Evolutionary conservation across 306 rosid species (phyloP).

Genomic region (Citrullus mucosospermus): DNA sequence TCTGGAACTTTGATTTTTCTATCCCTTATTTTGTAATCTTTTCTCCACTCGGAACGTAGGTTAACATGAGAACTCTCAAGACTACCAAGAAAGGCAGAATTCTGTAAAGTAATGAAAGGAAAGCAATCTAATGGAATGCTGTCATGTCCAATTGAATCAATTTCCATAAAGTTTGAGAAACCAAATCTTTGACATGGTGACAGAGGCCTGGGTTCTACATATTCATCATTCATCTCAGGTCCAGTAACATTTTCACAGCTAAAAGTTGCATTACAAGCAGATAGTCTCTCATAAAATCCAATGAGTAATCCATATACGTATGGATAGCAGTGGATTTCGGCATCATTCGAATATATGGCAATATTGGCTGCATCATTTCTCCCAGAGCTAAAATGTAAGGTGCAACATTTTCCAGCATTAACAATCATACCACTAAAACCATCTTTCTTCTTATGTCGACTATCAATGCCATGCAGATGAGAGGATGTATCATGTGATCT

Average conservation of each 20-base stretch:
- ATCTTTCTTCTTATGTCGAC: constrained; percentile 24
- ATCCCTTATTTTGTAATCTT: constrained; percentile 38
- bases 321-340: constrained; percentile 78
- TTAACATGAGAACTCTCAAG: constrained; percentile 44
- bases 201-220: constrained; percentile 16
- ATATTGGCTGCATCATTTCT: constrained; percentile 23
- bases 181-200: constrained; percentile 60
- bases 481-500: constrained; percentile 20
- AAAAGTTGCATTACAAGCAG: constrained; percentile 22
- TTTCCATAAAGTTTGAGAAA: constrained; percentile 64
- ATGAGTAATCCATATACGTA: constrained; percentile 36
- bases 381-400: constrained; percentile 38
- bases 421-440: constrained; percentile 19
- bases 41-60: constrained; percentile 64
- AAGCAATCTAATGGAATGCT: constrained; percentile 61
- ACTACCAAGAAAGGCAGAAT: constrained; percentile 46
- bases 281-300: constrained; percentile 42
- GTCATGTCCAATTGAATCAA: constrained; percentile 47
- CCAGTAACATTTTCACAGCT: constrained; percentile 12
- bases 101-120: constrained; percentile 61
- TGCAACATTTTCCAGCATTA: constrained; percentile 34
- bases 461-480: constrained; percentile 24
- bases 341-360: constrained; percentile 33
- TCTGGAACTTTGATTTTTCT: constrained; percentile 27
- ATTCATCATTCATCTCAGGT: constrained; percentile 16